A percentile compares a stretch with the other conserved stretches of the same genome.
Evolutionary conservation across 139 green algal genomes (phyloP).

Genomic region (Pedinophyceae sp.): DNA sequence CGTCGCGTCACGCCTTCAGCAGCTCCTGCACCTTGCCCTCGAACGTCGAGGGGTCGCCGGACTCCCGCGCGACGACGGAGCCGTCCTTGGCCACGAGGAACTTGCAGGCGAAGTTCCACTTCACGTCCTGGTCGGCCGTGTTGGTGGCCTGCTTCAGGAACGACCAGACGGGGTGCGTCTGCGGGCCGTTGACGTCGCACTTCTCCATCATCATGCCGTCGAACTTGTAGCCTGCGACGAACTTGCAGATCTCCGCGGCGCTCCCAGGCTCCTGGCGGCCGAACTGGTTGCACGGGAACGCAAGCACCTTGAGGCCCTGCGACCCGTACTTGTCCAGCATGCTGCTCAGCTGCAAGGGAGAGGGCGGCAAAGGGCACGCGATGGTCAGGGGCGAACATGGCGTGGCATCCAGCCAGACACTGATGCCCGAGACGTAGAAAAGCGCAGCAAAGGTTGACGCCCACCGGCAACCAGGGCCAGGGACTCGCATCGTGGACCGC

Average conservation of each 20-base stretch:
- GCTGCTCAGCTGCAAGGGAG: too few species aligned
- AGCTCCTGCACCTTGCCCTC: too few species aligned
- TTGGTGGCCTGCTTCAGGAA: neutral
- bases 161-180: neutral
- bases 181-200: neutral
- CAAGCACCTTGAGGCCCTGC: neutral
- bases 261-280: neutral
- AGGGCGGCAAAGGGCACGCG: too few species aligned
- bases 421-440: too few species aligned
- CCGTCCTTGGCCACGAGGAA: neutral
- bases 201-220: neutral
- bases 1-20: too few species aligned
- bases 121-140: neutral
- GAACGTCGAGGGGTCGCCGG: too few species aligned
- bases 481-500: too few species aligned
- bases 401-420: too few species aligned
- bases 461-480: too few species aligned
- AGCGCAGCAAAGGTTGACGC: too few species aligned
- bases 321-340: neutral
- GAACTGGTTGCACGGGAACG: neutral
- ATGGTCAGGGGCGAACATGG: too few species aligned
- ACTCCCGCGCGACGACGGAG: too few species aligned
- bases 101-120: neutral
- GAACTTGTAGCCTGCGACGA: neutral
- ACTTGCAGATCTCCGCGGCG: neutral